phyloP scores from a whole-genome alignment of 164 flowering plant genomes.

The Vitis labrusca region DNA sequence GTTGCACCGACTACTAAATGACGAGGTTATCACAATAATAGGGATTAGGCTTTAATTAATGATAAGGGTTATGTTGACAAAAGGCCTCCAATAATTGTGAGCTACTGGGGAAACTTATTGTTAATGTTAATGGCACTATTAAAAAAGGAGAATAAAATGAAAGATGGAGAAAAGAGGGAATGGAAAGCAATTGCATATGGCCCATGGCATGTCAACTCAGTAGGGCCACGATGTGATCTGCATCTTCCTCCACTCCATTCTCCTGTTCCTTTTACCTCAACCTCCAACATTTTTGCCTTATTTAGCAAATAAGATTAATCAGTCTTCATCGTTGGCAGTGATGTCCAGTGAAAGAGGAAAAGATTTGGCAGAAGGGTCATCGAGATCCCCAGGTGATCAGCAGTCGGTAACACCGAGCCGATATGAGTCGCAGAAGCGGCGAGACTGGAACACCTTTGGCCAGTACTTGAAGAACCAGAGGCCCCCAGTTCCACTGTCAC shows the following conservation, averaged over 20 bases:
- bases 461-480: constrained; percentile 53
- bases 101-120: constrained; percentile 1
- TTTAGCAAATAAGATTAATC: constrained; percentile 8
- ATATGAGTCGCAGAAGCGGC: constrained; percentile 48
- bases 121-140: constrained; percentile 2
- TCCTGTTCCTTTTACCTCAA: constrained; percentile 22
- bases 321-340: neutral
- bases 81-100: constrained; percentile 15
- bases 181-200: constrained; percentile 29
- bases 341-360: constrained; percentile 33
- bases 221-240: constrained; percentile 33
- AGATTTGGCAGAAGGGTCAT: constrained; percentile 34
- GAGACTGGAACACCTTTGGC: constrained; percentile 57
- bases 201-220: constrained; percentile 35
- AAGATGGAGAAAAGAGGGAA: constrained; percentile 9
- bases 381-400: constrained; percentile 15
- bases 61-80: constrained; percentile 16
- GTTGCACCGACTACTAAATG: neutral
- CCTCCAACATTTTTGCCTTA: constrained; percentile 8
- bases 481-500: constrained; percentile 41
- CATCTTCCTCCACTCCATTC: constrained; percentile 18
- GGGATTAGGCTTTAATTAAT: neutral
- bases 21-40: neutral
- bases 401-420: constrained; percentile 38
- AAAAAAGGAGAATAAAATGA: neutral